These are phyloP conservation scores for Penicillium malachiteum DNA, from an alignment of 495 filamentous ascomycete genomes.

Conservation along the genomic window DNA sequence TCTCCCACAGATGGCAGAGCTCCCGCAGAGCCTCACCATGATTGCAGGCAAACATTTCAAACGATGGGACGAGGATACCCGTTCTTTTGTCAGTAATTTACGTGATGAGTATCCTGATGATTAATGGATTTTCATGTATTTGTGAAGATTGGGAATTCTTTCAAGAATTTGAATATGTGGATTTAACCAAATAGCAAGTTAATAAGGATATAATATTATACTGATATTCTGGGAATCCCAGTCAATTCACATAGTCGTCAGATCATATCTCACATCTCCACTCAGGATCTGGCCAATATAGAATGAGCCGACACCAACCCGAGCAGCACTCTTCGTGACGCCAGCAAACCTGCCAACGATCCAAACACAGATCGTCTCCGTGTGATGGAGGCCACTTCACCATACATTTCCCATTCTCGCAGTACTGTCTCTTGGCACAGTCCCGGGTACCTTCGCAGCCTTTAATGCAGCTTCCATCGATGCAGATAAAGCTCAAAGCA, in stretches of 20 bases:
- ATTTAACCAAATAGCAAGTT: background rate
- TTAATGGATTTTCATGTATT: slow-evolving; percentile 33
- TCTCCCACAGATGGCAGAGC: slow-evolving; percentile 42
- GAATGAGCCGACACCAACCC: background rate
- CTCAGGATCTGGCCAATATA: background rate
- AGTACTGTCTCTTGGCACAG: background rate
- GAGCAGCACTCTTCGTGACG: background rate
- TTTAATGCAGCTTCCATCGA: background rate
- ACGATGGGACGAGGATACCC: slow-evolving; percentile 67
- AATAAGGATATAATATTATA: background rate
- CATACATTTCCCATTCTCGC: background rate
- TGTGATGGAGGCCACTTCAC: background rate
- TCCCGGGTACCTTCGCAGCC: background rate
- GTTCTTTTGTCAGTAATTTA: slow-evolving; percentile 82
- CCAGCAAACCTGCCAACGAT: background rate
- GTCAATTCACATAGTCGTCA: background rate
- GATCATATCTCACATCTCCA: background rate
- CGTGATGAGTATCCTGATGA: slow-evolving; percentile 84
- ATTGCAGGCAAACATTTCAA: slow-evolving; percentile 88
- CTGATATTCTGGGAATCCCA: background rate
- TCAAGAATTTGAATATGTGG: background rate
- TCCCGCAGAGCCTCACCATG: slow-evolving; percentile 55
- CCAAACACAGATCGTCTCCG: background rate
- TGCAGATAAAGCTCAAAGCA: background rate
- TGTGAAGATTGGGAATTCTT: background rate